Conservation (phyloP, 805 yeast genomes). For the Kluyveromyces lactis region DNA sequence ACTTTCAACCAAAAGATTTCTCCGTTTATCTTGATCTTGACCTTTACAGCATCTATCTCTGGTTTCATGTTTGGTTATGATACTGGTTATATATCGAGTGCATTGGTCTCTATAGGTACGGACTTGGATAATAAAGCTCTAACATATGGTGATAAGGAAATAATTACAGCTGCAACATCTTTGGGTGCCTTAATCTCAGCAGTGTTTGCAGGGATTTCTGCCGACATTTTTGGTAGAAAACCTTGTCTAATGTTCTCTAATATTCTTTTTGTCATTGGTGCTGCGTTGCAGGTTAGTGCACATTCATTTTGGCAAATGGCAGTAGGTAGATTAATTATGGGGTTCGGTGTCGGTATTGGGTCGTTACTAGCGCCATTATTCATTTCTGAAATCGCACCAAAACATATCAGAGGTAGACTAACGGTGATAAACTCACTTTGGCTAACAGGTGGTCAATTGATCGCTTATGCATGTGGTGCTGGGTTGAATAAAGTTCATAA, state of each 20-base stretch:
- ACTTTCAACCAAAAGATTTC: conserved; percentile 50
- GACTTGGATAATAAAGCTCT: conserved; percentile 56
- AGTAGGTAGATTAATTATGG: conserved; percentile 85
- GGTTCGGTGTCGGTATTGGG: conserved; percentile 94
- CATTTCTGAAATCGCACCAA: conserved; percentile 87
- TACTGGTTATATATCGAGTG: conserved; percentile 93
- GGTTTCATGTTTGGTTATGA: conserved; percentile 98
- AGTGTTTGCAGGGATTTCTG: conserved; percentile 66
- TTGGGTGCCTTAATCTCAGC: conserved; percentile 85
- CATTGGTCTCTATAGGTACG: conserved; percentile 75
- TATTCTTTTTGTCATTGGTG: conserved; percentile 74
- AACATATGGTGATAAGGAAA: conserved; percentile 73
- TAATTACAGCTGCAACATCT: conserved; percentile 91
- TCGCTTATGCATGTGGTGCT: conserved; percentile 92
- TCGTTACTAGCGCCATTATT: conserved; percentile 91
- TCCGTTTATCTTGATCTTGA: conserved; percentile 54
- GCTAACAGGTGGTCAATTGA: conserved; percentile 89
- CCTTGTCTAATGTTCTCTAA: conserved; percentile 79
- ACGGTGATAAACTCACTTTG: conserved; percentile 84
- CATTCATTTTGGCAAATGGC: conserved; percentile 85
- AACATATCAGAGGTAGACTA: conserved; percentile 82
- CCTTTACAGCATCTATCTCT: conserved; percentile 77
- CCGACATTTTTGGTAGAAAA: conserved; percentile 80
- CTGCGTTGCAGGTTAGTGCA: conserved; percentile 75
- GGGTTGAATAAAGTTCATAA: conserved; percentile 63